Conservation (phyloP, 208 protist species). For the Hexamita inflata region DNA sequence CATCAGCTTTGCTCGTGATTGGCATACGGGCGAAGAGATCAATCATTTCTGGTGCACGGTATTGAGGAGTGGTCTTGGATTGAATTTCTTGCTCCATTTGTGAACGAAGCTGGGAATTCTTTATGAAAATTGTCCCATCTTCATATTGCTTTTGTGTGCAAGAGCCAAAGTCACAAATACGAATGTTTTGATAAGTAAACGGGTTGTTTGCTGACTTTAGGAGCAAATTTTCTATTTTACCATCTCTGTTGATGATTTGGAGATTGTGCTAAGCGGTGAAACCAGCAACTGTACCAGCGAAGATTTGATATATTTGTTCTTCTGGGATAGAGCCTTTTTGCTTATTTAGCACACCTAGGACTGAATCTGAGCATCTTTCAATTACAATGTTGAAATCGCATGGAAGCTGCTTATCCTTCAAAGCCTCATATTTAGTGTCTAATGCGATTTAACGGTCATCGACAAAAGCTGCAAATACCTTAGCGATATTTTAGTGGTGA, state of each 20-base stretch:
- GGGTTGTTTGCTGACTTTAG: not conserved
- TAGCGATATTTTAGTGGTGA: not conserved
- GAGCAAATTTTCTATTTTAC: constrained; percentile 12
- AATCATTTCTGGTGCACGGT: constrained; percentile 17
- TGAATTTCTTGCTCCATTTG: not conserved
- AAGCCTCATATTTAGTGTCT: not conserved
- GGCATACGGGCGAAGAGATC: not conserved
- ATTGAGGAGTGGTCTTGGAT: not conserved
- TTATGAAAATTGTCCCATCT: not conserved
- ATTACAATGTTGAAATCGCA: not conserved
- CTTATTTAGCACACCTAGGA: not conserved
- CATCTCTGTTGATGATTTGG: not conserved
- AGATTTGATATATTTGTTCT: not conserved
- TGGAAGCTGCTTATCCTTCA: not conserved
- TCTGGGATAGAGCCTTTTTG: not conserved
- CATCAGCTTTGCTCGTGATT: not conserved
- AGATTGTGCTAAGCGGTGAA: not conserved
- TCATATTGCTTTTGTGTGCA: not conserved
- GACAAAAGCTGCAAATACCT: not conserved
- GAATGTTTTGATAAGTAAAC: not conserved
- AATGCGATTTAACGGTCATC: not conserved
- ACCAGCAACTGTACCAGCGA: not conserved
- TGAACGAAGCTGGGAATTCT: not conserved
- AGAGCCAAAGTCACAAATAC: constrained; percentile 22
- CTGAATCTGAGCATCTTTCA: not conserved